Conservation (phyloP, 2,329 filamentous ascomycete species). For the Ascosphaera aggregata region DNA sequence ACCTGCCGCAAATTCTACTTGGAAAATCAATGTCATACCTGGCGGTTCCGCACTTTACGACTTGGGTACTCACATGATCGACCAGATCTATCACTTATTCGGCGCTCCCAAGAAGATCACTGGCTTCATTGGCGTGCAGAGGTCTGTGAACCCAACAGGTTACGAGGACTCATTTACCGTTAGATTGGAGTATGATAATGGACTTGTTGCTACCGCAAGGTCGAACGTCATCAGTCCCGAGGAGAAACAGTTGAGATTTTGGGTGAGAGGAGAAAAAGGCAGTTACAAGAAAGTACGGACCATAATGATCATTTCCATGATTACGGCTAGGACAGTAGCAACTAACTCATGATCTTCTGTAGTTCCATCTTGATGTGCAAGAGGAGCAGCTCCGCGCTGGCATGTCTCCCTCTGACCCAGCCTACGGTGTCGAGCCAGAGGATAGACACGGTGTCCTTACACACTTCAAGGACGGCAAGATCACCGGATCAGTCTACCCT, state of each 20-base stretch:
- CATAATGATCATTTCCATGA: neutral
- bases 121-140: slow-evolving; percentile 43
- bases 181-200: slow-evolving; percentile 39
- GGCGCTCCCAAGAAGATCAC: slow-evolving; percentile 44
- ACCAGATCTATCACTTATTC: slow-evolving; percentile 49
- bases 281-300: slow-evolving; percentile 44
- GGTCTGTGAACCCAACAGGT: slow-evolving; percentile 30
- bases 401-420: slow-evolving; percentile 33
- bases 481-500: slow-evolving; percentile 27
- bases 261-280: slow-evolving; percentile 51
- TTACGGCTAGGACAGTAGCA: neutral
- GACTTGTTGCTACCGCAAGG: slow-evolving; percentile 44
- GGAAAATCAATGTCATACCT: slow-evolving; percentile 44
- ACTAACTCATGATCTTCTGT: slow-evolving; percentile 1
- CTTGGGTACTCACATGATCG: slow-evolving; percentile 51
- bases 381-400: slow-evolving; percentile 50
- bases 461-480: slow-evolving; percentile 28
- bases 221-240: slow-evolving; percentile 47
- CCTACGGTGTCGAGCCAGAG: slow-evolving; percentile 40
- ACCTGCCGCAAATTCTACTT: slow-evolving; percentile 23
- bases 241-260: slow-evolving; percentile 46
- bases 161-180: slow-evolving; percentile 32
- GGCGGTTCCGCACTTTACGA: slow-evolving; percentile 51
- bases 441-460: slow-evolving; percentile 32
- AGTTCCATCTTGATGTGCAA: slow-evolving; percentile 43